phyloP scores from a whole-genome alignment of 202 grass and related monocot species.

The Digitaria exilis region DNA sequence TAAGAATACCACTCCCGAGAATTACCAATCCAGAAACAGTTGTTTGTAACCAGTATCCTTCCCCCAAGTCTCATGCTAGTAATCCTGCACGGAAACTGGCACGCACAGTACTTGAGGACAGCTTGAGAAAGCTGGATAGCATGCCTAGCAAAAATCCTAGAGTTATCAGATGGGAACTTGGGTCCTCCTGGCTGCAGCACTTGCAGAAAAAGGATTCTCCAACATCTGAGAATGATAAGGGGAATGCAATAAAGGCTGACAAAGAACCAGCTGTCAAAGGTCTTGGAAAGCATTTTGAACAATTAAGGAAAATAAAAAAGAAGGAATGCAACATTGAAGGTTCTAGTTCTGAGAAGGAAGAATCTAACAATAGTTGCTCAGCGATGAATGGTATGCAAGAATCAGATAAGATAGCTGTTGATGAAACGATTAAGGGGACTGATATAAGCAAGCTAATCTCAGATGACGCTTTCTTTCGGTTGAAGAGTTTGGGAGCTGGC shows the following conservation, averaged over 20 bases:
- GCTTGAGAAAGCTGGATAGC: conserved; percentile 70
- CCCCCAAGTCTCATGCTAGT: conserved; percentile 43
- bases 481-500: conserved; percentile 70
- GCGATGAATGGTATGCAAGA: conserved; percentile 39
- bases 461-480: conserved; percentile 64
- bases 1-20: conserved; percentile 71
- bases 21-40: conserved; percentile 40
- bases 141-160: conserved; percentile 44
- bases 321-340: conserved; percentile 45
- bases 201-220: conserved; percentile 86
- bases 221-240: conserved; percentile 41
- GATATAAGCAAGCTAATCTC: conserved; percentile 70
- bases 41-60: conserved; percentile 44
- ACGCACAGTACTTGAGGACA: conserved; percentile 62
- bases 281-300: conserved; percentile 90
- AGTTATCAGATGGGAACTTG: conserved; percentile 93
- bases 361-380: conserved; percentile 41
- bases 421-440: conserved; percentile 32
- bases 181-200: conserved; percentile 80
- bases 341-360: conserved; percentile 64
- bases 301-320: conserved; percentile 90
- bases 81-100: conserved; percentile 63
- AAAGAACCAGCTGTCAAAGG: conserved; percentile 78
- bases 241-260: conserved; percentile 40
- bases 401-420: conserved; percentile 38